A percentile compares a stretch with the other conserved stretches of the same genome.
phyloP scores from a whole-genome alignment of 1,284 basidiomycete genomes.

The Puccinia novopanici region DNA sequence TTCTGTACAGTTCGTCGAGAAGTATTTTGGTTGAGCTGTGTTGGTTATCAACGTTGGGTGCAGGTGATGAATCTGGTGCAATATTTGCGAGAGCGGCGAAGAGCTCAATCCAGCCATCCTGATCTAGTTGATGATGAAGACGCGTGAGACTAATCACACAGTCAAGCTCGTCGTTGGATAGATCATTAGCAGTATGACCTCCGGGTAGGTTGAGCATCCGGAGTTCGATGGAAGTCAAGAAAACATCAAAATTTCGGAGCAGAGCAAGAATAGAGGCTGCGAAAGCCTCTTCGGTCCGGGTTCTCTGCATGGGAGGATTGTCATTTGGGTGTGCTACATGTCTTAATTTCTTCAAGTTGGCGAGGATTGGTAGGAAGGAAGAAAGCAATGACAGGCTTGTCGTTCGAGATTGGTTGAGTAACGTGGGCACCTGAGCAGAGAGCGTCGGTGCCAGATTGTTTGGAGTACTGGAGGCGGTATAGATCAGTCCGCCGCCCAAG shows the following conservation, averaged over 20 bases:
- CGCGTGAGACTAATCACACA: conserved; percentile 24
- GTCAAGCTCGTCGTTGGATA: not conserved
- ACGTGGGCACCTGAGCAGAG: conserved; percentile 5
- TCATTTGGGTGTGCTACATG: not conserved
- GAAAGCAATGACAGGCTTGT: conserved; percentile 16
- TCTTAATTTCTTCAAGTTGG: conserved; percentile 17
- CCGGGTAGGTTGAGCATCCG: conserved; percentile 25
- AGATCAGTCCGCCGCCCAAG: conserved; percentile 16
- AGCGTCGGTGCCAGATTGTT: not conserved
- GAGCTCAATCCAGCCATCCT: conserved; percentile 35
- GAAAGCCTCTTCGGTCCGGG: conserved; percentile 31
- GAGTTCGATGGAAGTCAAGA: conserved; percentile 39
- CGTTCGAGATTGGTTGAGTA: conserved; percentile 25
- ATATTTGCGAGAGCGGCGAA: conserved; percentile 16
- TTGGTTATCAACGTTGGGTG: not conserved
- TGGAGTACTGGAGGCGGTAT: not conserved
- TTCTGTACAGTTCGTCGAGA: conserved; percentile 29
- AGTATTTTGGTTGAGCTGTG: conserved; percentile 23
- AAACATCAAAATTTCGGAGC: conserved; percentile 18
- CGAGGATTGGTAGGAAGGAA: conserved; percentile 29
- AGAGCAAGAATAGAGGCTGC: not conserved
- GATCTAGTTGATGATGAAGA: conserved; percentile 19
- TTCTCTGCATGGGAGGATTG: not conserved
- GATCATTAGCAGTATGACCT: not conserved
- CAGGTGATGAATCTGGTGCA: not conserved